phyloP scores from a whole-genome alignment of 805 yeast species.

The Nakazawaea wyomingensis region DNA sequence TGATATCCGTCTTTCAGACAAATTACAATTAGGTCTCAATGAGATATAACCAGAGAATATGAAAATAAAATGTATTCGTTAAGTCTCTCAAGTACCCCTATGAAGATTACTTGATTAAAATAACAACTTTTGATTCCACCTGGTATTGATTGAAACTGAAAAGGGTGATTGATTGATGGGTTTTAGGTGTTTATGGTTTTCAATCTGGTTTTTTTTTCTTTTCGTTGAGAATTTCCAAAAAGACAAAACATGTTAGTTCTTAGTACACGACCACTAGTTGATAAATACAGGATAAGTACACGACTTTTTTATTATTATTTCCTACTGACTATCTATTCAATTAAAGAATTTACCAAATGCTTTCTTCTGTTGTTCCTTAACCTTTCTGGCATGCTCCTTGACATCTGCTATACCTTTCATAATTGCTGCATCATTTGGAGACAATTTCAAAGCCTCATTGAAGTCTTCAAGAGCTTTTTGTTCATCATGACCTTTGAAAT shows the following conservation, averaged over 20 bases:
- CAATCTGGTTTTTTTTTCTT: not conserved
- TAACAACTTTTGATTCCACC: slow-evolving; percentile 2
- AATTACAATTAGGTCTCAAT: not conserved
- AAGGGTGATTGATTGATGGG: slow-evolving; percentile 10
- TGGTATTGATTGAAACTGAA: slow-evolving; percentile 7
- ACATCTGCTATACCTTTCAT: slow-evolving; percentile 58
- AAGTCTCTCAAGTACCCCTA: not conserved
- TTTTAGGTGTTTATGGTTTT: not conserved
- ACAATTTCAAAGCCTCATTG: slow-evolving; percentile 54
- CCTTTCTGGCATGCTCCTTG: slow-evolving; percentile 29
- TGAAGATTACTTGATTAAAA: not conserved
- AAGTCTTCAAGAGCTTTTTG: slow-evolving; percentile 66
- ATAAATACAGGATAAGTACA: not conserved
- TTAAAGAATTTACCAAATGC: slow-evolving; percentile 67
- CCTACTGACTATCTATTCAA: slow-evolving; percentile 1
- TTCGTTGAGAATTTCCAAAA: slow-evolving; percentile 5
- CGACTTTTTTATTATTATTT: slow-evolving; percentile 1
- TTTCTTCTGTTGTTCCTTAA: slow-evolving; percentile 65
- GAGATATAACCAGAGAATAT: not conserved
- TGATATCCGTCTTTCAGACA: slow-evolving; percentile 2
- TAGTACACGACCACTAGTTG: not conserved
- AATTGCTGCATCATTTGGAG: slow-evolving; percentile 73
- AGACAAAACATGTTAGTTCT: not conserved
- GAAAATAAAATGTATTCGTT: slow-evolving; percentile 2
- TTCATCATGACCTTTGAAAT: slow-evolving; percentile 55